Base-by-base conservation (phyloP, 106 monocot genomes). In the Dendrobium chrysotoxum region DNA sequence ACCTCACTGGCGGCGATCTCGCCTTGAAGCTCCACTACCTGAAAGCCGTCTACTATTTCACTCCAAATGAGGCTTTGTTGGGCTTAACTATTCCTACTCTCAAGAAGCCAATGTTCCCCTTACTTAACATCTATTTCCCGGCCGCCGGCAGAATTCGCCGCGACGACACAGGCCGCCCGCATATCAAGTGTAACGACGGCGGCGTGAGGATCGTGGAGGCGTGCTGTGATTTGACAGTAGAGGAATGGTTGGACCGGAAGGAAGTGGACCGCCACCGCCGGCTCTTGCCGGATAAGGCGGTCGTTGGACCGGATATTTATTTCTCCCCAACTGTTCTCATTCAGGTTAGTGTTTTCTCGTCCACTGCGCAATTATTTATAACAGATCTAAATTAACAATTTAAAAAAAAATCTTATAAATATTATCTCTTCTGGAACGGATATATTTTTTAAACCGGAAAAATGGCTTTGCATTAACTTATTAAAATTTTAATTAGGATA, bases 151-250 rank as follows among this genome's bases (percentile, higher is more conserved):
- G 92, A 53, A 83, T 93, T 40, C 78, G 92, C 66, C 67, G 83
- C 55, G 30, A 84, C 7, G 90, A 86, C 47, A 10, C 77, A 0
- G 83, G 88, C 2, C 86, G 86, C 28, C 92, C 90, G 0, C 42
- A 68, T 42, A 68, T 92, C 68, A 90, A 88, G 90, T 92, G 92
- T 81, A 92, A 90, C 53, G 92, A 93, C 75, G 86, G 85, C 38
- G 90, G 92, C 4, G 86, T 93, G 57, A 82, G 92, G 77, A 90
- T 88, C 66, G 38, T 93, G 5, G 92, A 93, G 74, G 90, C 92
- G 0, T 83, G 25, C 35, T 88, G 88, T 79, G 81, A 79, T 30
- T 28, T 20, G 31, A 81, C 86, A 0, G 11, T 92, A 7, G 88
- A 82, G n/a, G 86, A 90, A 25, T 92, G 88, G 85, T 25, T 92